Evolutionary conservation across 352 stramenopile genomes (phyloP).

Genomic region (Phytophthora podocarpi): DNA sequence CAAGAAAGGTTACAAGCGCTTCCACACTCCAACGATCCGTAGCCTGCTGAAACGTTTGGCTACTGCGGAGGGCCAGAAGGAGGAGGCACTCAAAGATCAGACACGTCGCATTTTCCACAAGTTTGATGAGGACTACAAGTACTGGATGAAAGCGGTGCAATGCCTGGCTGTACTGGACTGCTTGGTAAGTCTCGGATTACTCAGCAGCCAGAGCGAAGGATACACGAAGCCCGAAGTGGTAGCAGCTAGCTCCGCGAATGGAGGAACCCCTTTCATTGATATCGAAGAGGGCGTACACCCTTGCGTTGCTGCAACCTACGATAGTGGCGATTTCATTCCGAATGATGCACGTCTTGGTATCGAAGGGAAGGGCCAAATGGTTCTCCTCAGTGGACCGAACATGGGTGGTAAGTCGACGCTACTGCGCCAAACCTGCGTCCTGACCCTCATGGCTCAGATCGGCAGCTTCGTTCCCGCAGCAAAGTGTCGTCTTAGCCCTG

Average conservation of each 20-base stretch:
- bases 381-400: constrained; percentile 98
- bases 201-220: constrained; percentile 92
- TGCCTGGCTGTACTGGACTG: constrained; percentile 95
- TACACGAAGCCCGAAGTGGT: constrained; percentile 94
- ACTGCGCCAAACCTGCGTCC: constrained; percentile 97
- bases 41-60: constrained; percentile 76
- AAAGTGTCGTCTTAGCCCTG: constrained; percentile 93
- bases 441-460: constrained; percentile 98
- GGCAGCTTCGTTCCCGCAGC: constrained; percentile 98
- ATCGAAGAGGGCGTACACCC: constrained; percentile 96
- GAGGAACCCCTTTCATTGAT: constrained; percentile 76
- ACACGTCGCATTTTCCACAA: constrained; percentile 95
- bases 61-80: constrained; percentile 78
- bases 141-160: constrained; percentile 94
- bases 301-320: constrained; percentile 88
- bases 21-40: constrained; percentile 90
- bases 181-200: constrained; percentile 93
- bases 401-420: constrained; percentile 99
- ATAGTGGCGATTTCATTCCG: constrained; percentile 94
- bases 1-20: constrained; percentile 94
- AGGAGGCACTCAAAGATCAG: constrained; percentile 88
- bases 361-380: constrained; percentile 60
- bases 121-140: constrained; percentile 94
- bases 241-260: constrained; percentile 54
- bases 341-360: constrained; percentile 95